A percentile compares a stretch with the other conserved stretches of the same genome.
Evolutionary conservation across 1,284 basidiomycete species (phyloP).

Genomic region (Ceratobasidium sp.): DNA sequence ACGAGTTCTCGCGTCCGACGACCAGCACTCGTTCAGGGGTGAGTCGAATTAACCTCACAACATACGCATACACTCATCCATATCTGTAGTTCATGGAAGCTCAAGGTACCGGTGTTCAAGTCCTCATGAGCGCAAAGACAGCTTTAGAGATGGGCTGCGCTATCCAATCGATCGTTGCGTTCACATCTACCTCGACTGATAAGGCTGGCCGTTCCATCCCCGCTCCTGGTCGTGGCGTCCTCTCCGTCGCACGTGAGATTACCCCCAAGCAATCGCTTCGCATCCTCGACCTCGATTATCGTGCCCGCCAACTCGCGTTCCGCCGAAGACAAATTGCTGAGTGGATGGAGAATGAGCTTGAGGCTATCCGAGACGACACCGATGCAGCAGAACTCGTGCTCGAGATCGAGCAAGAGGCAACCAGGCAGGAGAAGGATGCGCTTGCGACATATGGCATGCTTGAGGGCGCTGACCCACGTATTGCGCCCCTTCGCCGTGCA

Average conservation of each 20-base stretch:
- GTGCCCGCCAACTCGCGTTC: conserved; percentile 91
- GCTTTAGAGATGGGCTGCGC: conserved; percentile 94
- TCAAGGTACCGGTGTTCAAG: conserved; percentile 95
- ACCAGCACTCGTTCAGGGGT: conserved; percentile 94
- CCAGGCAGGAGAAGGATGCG: conserved; percentile 89
- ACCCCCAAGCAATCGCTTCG: conserved; percentile 77
- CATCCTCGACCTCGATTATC: conserved; percentile 85
- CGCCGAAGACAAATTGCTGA: conserved; percentile 92
- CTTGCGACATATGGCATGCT: conserved; percentile 93
- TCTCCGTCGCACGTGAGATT: conserved; percentile 83
- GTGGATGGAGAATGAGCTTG: conserved; percentile 91
- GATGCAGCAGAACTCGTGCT: conserved; percentile 70
- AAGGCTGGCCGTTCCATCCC: conserved; percentile 96
- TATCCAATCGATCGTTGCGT: conserved; percentile 92
- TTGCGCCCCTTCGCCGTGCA: conserved; percentile 92
- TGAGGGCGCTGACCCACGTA: conserved; percentile 83
- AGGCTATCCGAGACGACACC: conserved; percentile 81
- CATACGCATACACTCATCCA: conserved; percentile 41
- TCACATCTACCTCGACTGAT: conserved; percentile 97
- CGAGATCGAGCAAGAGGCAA: conserved; percentile 89
- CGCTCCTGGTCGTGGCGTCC: conserved; percentile 89
- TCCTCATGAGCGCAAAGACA: conserved; percentile 96
- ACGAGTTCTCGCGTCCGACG: conserved; percentile 97
- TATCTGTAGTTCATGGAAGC: conserved; percentile 89
- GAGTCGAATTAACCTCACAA: conserved; percentile 50